Evolutionary conservation across 345 rosid species (phyloP), one percentile per base, ranked within the genome.

Genomic region (Brassica carinata): DNA sequence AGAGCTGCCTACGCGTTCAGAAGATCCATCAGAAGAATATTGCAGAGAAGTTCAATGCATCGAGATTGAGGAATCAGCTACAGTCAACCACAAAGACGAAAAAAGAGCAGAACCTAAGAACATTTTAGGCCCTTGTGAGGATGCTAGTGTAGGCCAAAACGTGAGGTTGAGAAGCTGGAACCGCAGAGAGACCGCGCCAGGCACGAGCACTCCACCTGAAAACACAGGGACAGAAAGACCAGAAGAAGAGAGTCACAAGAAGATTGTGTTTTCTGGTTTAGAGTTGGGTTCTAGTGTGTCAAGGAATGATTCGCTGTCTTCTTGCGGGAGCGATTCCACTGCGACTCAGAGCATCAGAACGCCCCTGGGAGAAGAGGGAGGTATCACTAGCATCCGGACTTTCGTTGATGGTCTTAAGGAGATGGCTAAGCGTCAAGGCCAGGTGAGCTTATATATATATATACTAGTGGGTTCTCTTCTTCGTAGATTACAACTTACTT

Each of bases 31-130:
- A 77, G 96, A 90, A 79, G 97, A 89, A 75, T 88, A 84, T 87
- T 89, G 97, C 88, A 92, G 87, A 84, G 99, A 93, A 84, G 97
- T 93, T 82, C 91, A 85, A 51, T 92, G 98, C 82, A 85, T 93
- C 62, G 95, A 92, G 82, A 83, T 71, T 77, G 92, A 83, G 78
- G 89, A 84, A 66, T 74, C 85, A 55, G 72, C 38, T 59, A 75
- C 8, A 1, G 80, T 53, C 67, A 84, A 85, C 76, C 82, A 78
- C 70, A 86, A 72, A 83, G 80, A 73, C 66, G 81, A 78, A 66
- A 88, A 57, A 64, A 88, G 67, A 64, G 40, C 43, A 57, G 29
- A 80, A 31, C 18, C 61, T 63, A 38, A 69, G 8, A 71, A 29
- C 19, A 17, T 64, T 26, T 69, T 53, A 53, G 36, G 67, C 76